Percentiles rank a stretch among this genome's conserved stretches.
Evolutionary conservation across 2,329 filamentous ascomycete species (phyloP).

Genomic region (Aspergillus puulaauensis): DNA sequence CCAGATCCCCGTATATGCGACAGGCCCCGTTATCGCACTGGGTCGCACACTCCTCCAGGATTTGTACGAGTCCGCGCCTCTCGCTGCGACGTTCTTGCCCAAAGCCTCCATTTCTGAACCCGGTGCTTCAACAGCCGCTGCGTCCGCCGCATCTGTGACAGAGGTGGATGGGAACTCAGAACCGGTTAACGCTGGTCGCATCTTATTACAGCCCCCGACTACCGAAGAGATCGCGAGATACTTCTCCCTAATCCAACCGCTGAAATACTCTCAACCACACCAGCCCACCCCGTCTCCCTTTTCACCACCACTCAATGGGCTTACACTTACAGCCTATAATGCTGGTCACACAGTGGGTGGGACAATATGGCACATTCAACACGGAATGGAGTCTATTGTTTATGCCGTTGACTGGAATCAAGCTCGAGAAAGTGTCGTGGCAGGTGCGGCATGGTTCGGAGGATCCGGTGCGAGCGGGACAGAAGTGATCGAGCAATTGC

Average conservation of each 20-base stretch:
- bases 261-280: constrained; percentile 97
- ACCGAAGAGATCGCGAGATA: constrained; percentile 87
- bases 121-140: constrained; percentile 49
- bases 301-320: constrained; percentile 82
- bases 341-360: constrained; percentile 93
- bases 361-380: constrained; percentile 98
- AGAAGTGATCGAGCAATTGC: constrained; percentile 89
- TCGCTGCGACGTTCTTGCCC: constrained; percentile 82
- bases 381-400: constrained; percentile 93
- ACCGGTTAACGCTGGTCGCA: constrained; percentile 34
- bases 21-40: constrained; percentile 86
- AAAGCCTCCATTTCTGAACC: constrained; percentile 63
- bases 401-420: constrained; percentile 99
- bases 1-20: constrained; percentile 91
- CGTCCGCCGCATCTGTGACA: constrained; percentile 31
- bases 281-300: constrained; percentile 84
- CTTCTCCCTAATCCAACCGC: constrained; percentile 83
- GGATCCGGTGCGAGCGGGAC: constrained; percentile 76
- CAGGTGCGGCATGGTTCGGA: constrained; percentile 90
- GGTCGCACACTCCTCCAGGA: constrained; percentile 89
- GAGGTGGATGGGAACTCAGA: constrained; percentile 33
- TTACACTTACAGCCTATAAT: constrained; percentile 95
- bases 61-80: constrained; percentile 82
- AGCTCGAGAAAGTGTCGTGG: constrained; percentile 90
- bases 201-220: constrained; percentile 69